Evolutionary conservation across 2,329 filamentous ascomycete genomes (phyloP).

Genomic region (Aquanectria penicillioides): DNA sequence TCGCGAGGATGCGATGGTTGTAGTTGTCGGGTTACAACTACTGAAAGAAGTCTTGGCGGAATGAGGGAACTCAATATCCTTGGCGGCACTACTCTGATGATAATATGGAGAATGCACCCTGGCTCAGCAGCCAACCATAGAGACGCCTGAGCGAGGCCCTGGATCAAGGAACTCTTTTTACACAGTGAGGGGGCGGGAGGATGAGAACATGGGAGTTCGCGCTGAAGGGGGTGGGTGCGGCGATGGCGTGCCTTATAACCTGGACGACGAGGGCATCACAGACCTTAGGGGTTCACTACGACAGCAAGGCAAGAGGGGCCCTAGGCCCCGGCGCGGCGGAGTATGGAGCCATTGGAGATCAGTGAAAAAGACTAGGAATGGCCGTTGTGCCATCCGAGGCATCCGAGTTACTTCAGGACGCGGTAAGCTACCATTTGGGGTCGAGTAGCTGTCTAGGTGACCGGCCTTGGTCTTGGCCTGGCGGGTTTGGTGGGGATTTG

Average conservation of each 20-base stretch:
- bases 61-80: background rate
- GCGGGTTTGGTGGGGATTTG: constrained; percentile 7
- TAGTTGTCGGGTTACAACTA: too few species aligned
- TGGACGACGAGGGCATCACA: constrained; percentile 7
- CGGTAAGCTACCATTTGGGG: constrained; percentile 13
- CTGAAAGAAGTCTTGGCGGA: background rate
- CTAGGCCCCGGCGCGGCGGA: too few species aligned
- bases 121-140: background rate
- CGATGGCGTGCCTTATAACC: constrained; percentile 7
- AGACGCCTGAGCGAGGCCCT: too few species aligned
- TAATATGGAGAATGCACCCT: background rate
- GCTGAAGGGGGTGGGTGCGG: background rate
- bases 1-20: too few species aligned
- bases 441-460: background rate
- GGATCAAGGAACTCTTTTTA: too few species aligned
- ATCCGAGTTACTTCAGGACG: constrained; percentile 43
- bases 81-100: background rate
- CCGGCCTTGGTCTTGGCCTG: background rate
- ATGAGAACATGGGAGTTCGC: background rate
- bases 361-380: constrained; percentile 2
- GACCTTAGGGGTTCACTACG: background rate
- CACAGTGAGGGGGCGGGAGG: background rate
- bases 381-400: constrained; percentile 32
- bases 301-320: background rate
- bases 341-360: constrained; percentile 1